Base-by-base conservation (phyloP, 148 eudicot species). In the Cornus kousa region DNA sequence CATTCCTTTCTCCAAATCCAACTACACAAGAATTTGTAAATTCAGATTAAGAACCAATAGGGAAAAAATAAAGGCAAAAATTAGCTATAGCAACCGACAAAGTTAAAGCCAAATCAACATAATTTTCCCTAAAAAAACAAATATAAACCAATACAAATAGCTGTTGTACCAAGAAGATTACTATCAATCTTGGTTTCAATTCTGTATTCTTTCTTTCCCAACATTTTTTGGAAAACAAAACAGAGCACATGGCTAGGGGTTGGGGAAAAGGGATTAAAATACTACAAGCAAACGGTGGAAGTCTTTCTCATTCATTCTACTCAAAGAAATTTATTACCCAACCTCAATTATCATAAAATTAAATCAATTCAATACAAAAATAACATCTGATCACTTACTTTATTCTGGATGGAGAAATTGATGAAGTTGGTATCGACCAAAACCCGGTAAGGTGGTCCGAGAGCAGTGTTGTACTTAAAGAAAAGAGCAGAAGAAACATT, bases 1-100 rank as follows among this genome's bases (percentile, higher is more conserved):
- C 99, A 95, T 95, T 77, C 88, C 99, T 80, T 93, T 90, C 94
- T 91, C 99, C 89, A 95, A 84, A 85, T 95, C 97, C 94, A 95
- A 78, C 99, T 95, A 86, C 85, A 84, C 14, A 7, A 74, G 33
- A 74, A 64, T 16, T 73, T 68, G 40, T 74, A 69, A 43, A 6
- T 9, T 43, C 48, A 43, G 48, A 43, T 43, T 2, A 43, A 43
- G 48, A 43, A 43, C 48, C 48, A 43, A 43, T 43, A 43, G 10
- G 48, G 8, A 43, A 43, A 35, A 43, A 43, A 43, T 43, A 43
- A 43, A 6, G 48, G 48, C 43, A 4, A 6, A 43, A 6, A 6
- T 43, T 43, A 6, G 10, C 48, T 43, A 43, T 43, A 43, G 48
- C 48, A 43, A 43, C 48, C 48, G 6, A 43, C 48, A 43, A 43